Base-by-base conservation (phyloP, 2,329 filamentous ascomycete genomes). In the Gremmenia infestans region DNA sequence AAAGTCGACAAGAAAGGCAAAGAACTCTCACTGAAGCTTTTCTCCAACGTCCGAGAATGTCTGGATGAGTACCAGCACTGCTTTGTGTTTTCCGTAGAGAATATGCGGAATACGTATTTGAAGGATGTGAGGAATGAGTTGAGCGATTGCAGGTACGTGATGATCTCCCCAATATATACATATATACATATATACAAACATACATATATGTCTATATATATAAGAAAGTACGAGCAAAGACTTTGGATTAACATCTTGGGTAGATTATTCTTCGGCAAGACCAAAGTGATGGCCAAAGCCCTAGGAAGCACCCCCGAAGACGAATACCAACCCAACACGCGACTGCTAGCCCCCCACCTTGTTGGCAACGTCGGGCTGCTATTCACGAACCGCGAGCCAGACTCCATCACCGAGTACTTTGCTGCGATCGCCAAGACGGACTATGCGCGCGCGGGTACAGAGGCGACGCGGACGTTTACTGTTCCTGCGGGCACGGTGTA, bases 211-310 rank as follows among this genome's bases (percentile, higher is more conserved):
- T 4, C 42, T 25, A 39, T 35, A 23, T n/a, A 23, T 40, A 35
- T 4, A 43, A 42, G 15, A 5, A 42, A 23, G 7, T n/a, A 25
- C 25, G 25, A 25, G 25, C 25, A 39, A 2, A 14, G 23, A 15
- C 36, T 52, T 48, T 43, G 37, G 54, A 63, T 49, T 42, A 40
- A 23, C 45, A 55, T 22, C 7, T 17, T 42, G 5, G 15, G 17
- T 67, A 94, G 92, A 67, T 79, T 99, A 72, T 97, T 97, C 84
- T 97, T 97, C 75, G 94, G 93, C 76, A 99, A 97, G 79, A 97
- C 93, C 58, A 97, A 97, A 77, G 92, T 99, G 73, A 97, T 97
- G 91, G 86, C 89, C 67, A 93, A 94, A 76, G 92, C 94, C 55
- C 87, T 99, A 25, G 94, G 94, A 70, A 82, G 82, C 62, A 86